Conservation (phyloP, 1,139 yeast genomes). For the Chernovozyma sophiae-reginae region DNA sequence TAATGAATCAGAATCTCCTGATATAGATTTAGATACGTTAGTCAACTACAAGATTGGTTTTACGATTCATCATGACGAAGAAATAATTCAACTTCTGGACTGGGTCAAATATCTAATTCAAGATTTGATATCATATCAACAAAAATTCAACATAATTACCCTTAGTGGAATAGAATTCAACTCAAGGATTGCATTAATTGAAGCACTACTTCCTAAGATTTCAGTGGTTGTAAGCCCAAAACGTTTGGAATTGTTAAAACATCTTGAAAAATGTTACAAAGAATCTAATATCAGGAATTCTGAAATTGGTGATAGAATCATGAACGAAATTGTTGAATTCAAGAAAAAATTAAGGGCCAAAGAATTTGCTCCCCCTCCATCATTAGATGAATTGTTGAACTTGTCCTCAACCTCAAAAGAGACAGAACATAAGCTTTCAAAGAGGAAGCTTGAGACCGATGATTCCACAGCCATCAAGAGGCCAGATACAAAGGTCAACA, state of each 20-base stretch:
- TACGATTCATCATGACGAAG: conserved; percentile 8
- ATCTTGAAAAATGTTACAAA: background rate
- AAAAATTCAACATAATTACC: background rate
- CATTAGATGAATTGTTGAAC: conserved; percentile 10
- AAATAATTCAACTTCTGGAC: conserved; percentile 10
- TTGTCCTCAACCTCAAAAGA: background rate
- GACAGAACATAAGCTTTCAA: background rate
- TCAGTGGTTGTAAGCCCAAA: background rate
- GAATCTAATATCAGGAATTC: conserved; percentile 4
- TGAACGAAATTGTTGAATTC: conserved; percentile 1
- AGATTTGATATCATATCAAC: conserved; percentile 4
- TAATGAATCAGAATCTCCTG: conserved; percentile 4
- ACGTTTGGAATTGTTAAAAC: conserved; percentile 2
- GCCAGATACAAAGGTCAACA: too few relatives aligned
- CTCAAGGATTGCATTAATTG: background rate
- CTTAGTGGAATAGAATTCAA: background rate
- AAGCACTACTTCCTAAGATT: conserved; percentile 1
- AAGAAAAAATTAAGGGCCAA: conserved; percentile 5
- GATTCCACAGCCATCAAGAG: background rate
- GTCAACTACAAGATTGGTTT: conserved; percentile 5
- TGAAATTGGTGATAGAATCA: background rate
- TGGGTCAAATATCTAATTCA: conserved; percentile 11
- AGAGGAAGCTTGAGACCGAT: background rate
- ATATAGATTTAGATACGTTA: conserved; percentile 4
- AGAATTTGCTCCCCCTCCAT: conserved; percentile 11